These are phyloP conservation scores for Solidago caesia DNA, from an alignment of 129 eudicot species.

Conservation along the genomic window DNA sequence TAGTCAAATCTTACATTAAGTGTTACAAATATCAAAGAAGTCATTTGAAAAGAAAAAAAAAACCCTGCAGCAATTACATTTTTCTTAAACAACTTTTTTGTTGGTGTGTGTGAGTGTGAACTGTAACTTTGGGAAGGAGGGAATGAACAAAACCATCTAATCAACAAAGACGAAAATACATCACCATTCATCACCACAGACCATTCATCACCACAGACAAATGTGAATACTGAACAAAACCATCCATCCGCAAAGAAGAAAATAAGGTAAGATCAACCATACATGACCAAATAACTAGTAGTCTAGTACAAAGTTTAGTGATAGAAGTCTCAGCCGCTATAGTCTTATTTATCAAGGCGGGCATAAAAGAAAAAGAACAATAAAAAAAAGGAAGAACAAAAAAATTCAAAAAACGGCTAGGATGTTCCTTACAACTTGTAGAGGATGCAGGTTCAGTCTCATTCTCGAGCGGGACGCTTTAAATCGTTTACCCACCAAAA, in stretches of 20 bases:
- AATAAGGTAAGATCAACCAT: background rate
- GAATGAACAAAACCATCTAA: no score
- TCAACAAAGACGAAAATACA: no score
- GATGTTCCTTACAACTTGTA: constrained; percentile 14
- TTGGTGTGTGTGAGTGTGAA: no score
- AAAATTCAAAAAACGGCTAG: constrained; percentile 18
- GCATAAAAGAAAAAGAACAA: background rate
- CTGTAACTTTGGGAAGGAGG: no score
- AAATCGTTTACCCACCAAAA: constrained; percentile 61
- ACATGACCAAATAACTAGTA: constrained; percentile 10
- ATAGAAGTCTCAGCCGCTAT: background rate
- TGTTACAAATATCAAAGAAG: no score
- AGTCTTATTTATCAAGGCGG: constrained; percentile 7
- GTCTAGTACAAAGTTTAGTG: background rate
- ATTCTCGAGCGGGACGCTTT: constrained; percentile 80
- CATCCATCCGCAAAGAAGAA: constrained; percentile 8
- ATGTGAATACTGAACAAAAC: background rate
- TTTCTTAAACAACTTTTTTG: no score
- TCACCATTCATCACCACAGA: no score
- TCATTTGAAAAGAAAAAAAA: no score
- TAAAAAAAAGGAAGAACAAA: background rate
- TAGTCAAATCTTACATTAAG: no score
- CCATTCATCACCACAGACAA: background rate
- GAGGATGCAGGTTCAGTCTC: constrained; percentile 27
- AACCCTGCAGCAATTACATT: no score